Conservation (phyloP, 257 asterid species). For the Capsicum rhomboideum region DNA sequence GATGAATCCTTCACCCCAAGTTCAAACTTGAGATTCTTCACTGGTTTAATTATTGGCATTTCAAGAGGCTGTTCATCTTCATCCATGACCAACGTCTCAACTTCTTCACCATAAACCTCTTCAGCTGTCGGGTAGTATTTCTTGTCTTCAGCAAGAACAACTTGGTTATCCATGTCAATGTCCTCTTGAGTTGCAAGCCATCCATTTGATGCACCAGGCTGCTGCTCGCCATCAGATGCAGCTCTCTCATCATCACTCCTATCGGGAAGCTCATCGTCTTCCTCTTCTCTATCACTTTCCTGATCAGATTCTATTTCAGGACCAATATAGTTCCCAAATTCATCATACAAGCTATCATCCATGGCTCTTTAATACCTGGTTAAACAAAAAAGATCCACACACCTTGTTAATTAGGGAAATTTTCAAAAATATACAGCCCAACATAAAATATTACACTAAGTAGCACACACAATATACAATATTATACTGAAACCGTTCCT, state of each 20-base stretch:
- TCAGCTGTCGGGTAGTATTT: slow-evolving; percentile 96
- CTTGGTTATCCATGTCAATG: slow-evolving; percentile 87
- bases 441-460: too few species aligned
- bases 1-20: slow-evolving; percentile 88
- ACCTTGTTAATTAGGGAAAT: background rate
- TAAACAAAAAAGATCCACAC: background rate
- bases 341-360: slow-evolving; percentile 96
- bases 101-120: slow-evolving; percentile 97
- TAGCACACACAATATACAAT: too few species aligned
- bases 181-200: slow-evolving; percentile 69
- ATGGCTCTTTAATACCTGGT: slow-evolving; percentile 10
- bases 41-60: slow-evolving; percentile 75
- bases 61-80: slow-evolving; percentile 95
- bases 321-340: slow-evolving; percentile 92
- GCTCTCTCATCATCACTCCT: slow-evolving; percentile 58
- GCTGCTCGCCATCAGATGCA: slow-evolving; percentile 63
- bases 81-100: slow-evolving; percentile 92
- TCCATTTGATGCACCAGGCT: slow-evolving; percentile 71
- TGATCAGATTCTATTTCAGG: slow-evolving; percentile 94
- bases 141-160: slow-evolving; percentile 90
- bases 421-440: too few species aligned
- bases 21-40: slow-evolving; percentile 87
- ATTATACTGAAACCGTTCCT: too few species aligned
- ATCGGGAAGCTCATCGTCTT: slow-evolving; percentile 71
- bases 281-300: slow-evolving; percentile 84